Percentiles rank a stretch among this genome's conserved stretches.
These are phyloP conservation scores for Capronia coronata DNA, from an alignment of 2,329 filamentous ascomycete genomes.

Conservation along the genomic window DNA sequence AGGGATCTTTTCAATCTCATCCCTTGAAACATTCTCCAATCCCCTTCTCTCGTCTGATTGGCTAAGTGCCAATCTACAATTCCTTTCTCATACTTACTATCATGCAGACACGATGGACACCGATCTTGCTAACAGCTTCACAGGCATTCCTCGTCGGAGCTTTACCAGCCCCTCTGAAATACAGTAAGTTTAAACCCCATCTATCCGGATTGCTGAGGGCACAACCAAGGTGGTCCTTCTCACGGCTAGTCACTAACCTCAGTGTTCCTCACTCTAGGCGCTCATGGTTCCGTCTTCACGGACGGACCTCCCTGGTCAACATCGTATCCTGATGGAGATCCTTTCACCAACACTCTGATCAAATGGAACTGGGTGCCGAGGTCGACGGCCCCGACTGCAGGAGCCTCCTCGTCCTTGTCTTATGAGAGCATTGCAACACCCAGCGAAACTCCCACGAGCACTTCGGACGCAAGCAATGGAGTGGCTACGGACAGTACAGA, in stretches of 20 bases:
- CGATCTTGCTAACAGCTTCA: conserved; percentile 21
- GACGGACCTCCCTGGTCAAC: conserved; percentile 3
- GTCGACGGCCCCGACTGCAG: not conserved
- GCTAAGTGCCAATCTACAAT: not conserved
- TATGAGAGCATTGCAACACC: not conserved
- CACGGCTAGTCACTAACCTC: conserved; percentile 4
- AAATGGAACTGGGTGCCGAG: not conserved
- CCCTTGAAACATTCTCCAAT: not conserved
- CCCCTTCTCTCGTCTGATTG: not conserved
- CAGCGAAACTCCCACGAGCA: not conserved
- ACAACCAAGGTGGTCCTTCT: not conserved
- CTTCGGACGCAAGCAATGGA: not conserved
- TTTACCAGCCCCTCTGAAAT: conserved; percentile 17
- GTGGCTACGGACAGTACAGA: not conserved
- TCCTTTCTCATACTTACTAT: conserved; percentile 1
- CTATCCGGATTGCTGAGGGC: conserved; percentile 2
- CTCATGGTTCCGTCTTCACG: conserved; percentile 1
- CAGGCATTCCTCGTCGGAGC: conserved; percentile 24
- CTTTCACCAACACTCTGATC: conserved; percentile 1
- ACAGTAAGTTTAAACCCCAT: conserved; percentile 11
- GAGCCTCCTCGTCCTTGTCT: not conserved
- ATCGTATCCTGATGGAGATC: conserved; percentile 4
- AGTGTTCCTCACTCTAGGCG: conserved; percentile 2
- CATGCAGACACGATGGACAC: conserved; percentile 12
- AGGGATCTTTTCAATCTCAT: not conserved